Percentiles rank a stretch among this genome's conserved stretches.
phyloP scores from a whole-genome alignment of 352 stramenopile genomes.

The Globisporangium iwayamae region DNA sequence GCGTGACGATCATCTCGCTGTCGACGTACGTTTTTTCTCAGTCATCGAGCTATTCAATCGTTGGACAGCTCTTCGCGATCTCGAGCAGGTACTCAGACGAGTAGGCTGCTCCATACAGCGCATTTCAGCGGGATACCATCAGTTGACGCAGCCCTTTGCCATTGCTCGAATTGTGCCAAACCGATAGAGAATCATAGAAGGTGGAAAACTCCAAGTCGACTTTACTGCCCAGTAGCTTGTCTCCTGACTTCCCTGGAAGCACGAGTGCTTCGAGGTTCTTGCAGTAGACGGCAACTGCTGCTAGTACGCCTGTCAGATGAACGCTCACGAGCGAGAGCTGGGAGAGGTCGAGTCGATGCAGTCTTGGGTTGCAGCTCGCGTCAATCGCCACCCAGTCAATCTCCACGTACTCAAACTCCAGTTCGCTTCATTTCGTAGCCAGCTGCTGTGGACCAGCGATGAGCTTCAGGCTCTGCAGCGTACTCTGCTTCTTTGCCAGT shows the following conservation, averaged over 20 bases:
- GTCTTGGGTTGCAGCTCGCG: constrained; percentile 4
- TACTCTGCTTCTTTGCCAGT: too few species aligned
- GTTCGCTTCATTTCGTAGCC: not conserved
- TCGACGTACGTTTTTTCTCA: not conserved
- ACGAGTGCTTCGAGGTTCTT: constrained; percentile 6
- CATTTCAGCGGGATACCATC: not conserved
- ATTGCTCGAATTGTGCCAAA: not conserved
- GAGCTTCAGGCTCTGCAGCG: not conserved
- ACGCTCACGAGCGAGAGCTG: not conserved
- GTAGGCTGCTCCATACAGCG: not conserved
- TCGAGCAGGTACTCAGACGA: constrained; percentile 1
- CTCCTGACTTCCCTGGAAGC: not conserved
- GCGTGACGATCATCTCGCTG: not conserved
- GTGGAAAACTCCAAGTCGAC: not conserved
- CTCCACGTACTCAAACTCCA: not conserved
- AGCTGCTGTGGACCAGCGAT: not conserved
- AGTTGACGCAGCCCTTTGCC: not conserved
- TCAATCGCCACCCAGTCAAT: not conserved
- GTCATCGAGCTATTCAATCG: not conserved
- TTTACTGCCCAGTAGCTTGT: not conserved
- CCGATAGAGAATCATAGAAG: not conserved
- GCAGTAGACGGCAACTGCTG: not conserved
- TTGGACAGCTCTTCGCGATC: not conserved
- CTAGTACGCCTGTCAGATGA: not conserved
- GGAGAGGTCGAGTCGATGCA: constrained; percentile 4